A percentile compares a stretch with the other conserved stretches of the same genome.
Evolutionary conservation across 2,329 filamentous ascomycete species (phyloP).

Genomic region (Hymenoscyphus infarciens): DNA sequence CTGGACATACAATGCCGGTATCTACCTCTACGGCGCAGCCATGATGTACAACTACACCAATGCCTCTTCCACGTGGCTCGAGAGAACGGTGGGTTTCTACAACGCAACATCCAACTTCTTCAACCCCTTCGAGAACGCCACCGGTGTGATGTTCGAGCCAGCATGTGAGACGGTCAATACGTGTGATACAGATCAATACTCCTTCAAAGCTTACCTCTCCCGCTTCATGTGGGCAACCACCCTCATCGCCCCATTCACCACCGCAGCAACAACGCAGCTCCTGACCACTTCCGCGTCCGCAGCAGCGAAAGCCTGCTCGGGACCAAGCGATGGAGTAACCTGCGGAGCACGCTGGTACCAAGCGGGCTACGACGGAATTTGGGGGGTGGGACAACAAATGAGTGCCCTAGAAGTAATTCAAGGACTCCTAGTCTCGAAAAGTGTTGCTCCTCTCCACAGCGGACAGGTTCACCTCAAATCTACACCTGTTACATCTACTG

Average conservation of each 20-base stretch:
- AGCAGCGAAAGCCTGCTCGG: constrained; percentile 55
- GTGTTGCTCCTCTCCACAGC: constrained; percentile 39
- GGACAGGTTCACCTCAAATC: constrained; percentile 22
- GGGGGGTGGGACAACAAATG: constrained; percentile 62
- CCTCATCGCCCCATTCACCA: constrained; percentile 53
- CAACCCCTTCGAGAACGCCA: constrained; percentile 47
- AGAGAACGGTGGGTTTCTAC: constrained; percentile 51
- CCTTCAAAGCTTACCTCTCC: constrained; percentile 65
- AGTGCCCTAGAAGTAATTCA: constrained; percentile 61
- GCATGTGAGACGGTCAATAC: constrained; percentile 57
- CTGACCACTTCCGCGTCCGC: constrained; percentile 52
- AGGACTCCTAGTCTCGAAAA: constrained; percentile 48
- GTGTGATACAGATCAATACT: constrained; percentile 62
- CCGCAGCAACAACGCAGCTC: constrained; percentile 43
- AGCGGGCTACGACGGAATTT: constrained; percentile 51
- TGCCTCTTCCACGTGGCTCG: constrained; percentile 49
- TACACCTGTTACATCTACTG: constrained; percentile 8
- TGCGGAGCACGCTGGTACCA: constrained; percentile 62
- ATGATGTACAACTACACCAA: constrained; percentile 59
- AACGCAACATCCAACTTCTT: constrained; percentile 52
- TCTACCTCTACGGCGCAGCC: constrained; percentile 62
- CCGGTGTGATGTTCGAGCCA: constrained; percentile 61
- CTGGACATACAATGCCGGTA: constrained; percentile 64
- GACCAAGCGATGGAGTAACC: constrained; percentile 47
- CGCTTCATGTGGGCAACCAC: constrained; percentile 61